Evolutionary conservation across 2,329 filamentous ascomycete species (phyloP).

Genomic region (Thermoascus crustaceus): DNA sequence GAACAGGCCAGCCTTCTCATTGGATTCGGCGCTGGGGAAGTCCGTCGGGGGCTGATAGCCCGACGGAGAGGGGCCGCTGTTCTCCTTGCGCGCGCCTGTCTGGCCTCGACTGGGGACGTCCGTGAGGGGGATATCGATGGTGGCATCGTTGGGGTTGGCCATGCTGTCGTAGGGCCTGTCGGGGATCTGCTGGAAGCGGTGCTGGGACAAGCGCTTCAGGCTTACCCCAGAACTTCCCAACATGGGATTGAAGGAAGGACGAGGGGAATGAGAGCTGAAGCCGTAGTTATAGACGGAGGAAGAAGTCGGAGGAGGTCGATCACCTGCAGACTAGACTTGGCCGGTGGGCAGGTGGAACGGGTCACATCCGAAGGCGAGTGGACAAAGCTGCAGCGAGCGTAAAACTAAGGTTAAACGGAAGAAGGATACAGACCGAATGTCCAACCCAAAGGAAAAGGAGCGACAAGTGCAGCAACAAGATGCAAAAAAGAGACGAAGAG

Average conservation of each 20-base stretch:
- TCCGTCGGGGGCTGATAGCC: slow-evolving; percentile 18
- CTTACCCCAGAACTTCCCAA: slow-evolving; percentile 26
- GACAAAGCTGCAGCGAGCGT: too few species aligned
- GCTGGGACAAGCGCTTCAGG: slow-evolving; percentile 36
- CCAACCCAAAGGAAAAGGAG: too few species aligned
- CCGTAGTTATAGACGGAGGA: too few species aligned
- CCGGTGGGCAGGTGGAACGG: too few species aligned
- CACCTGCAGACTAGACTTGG: too few species aligned
- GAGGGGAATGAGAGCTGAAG: too few species aligned
- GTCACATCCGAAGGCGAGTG: too few species aligned
- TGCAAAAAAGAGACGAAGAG: too few species aligned
- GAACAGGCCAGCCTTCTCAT: slow-evolving; percentile 23
- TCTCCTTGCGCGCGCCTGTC: slow-evolving; percentile 36
- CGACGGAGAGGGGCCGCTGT: slow-evolving; percentile 25
- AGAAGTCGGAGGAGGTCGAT: too few species aligned
- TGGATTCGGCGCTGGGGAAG: slow-evolving; percentile 14
- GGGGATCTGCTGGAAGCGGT: slow-evolving; percentile 38
- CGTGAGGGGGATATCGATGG: slow-evolving; percentile 55
- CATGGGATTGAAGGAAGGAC: slow-evolving; percentile 15
- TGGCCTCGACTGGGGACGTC: slow-evolving; percentile 44
- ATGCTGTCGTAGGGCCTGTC: slow-evolving; percentile 31
- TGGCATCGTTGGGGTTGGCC: slow-evolving; percentile 44
- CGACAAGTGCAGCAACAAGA: too few species aligned
- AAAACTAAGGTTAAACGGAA: too few species aligned
- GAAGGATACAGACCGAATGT: too few species aligned